phyloP scores from a whole-genome alignment of 352 stramenopile genomes.

The Pythium aristosporum region DNA sequence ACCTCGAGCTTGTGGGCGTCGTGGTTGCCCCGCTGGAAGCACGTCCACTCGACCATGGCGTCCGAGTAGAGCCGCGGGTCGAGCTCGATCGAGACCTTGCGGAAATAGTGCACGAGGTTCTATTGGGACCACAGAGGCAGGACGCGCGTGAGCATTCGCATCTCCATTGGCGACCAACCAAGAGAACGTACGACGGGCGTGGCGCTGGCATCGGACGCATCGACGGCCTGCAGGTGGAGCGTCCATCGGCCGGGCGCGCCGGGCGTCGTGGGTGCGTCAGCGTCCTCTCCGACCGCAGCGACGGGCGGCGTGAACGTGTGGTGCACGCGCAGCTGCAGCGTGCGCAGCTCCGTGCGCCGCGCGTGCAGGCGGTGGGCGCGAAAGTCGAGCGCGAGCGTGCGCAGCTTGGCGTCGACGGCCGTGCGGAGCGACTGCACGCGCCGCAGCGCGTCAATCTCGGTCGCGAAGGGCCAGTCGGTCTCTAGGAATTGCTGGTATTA shows the following conservation, averaged over 20 bases:
- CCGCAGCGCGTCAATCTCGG: slow-evolving; percentile 56
- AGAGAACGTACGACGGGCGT: slow-evolving; percentile 39
- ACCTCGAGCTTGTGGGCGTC: slow-evolving; percentile 62
- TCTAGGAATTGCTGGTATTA: slow-evolving; percentile 42
- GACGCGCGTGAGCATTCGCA: neutral
- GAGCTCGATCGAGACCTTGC: slow-evolving; percentile 71
- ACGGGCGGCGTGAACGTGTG: slow-evolving; percentile 60
- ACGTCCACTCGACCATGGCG: slow-evolving; percentile 78
- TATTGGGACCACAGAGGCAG: slow-evolving; percentile 15
- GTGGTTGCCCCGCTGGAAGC: slow-evolving; percentile 69
- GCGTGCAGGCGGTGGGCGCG: slow-evolving; percentile 64
- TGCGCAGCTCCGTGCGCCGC: slow-evolving; percentile 42
- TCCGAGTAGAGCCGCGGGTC: slow-evolving; percentile 68
- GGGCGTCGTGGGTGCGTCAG: slow-evolving; percentile 12
- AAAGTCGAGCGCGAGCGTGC: slow-evolving; percentile 51
- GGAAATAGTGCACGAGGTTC: slow-evolving; percentile 81
- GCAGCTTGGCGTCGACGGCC: slow-evolving; percentile 45
- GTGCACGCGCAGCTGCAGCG: slow-evolving; percentile 55
- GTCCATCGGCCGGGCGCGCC: slow-evolving; percentile 52
- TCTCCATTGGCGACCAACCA: neutral
- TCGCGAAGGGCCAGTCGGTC: slow-evolving; percentile 50
- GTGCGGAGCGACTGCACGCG: slow-evolving; percentile 44
- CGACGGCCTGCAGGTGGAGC: slow-evolving; percentile 58
- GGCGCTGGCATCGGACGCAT: slow-evolving; percentile 31
- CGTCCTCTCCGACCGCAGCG: slow-evolving; percentile 32